Base-by-base conservation (phyloP, 2,329 filamentous ascomycete genomes). In the Chalara sp. region DNA sequence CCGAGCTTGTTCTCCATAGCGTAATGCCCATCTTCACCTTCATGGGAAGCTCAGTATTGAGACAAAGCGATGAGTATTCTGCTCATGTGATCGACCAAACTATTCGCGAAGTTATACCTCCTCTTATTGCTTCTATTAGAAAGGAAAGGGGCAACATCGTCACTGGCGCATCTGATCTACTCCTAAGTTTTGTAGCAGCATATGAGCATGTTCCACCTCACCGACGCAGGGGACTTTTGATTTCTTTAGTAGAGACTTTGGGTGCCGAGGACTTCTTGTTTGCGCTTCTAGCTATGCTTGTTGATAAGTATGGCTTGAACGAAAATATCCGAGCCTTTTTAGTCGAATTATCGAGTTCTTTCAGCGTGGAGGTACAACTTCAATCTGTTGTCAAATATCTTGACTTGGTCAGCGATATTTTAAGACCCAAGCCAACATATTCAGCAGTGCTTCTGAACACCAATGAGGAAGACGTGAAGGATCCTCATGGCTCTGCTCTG, bases 1-100 rank as follows among this genome's bases (percentile, higher is more conserved):
- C 95, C 0, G 91, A 96, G 66, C 74, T 95, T 45, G 89, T 99
- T 3, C 76, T 99, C 51, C 92, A 99, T 70, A 96, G 90, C 60
- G 89, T 99, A 49, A 99, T 99, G 93, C 93, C 93, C 10, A 92
- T 99, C 48, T 99, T 99, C 71, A 97, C 93, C 0, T 96, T 97
- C 66, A 96, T 97, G 85, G 90, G 92, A 41, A 87, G 86, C 42
- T 96, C 89, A 4, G 85, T 96, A 21, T 78, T 99, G 46, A 84
- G 88, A 46, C 92, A 96, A 70, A 89, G 89, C 60, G 95, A 99
- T 62, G 92, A 97, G 61, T 97, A 96, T 70, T 97, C 93, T 28
- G 90, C 91, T 10, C 89, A 96, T 66, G 92, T 99, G 32, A 92
- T 96, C 52, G 89, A 95, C 61, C 90, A 89, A 72, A 97, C 93